phyloP scores from a whole-genome alignment of 2,329 filamentous ascomycete species.

The Pestalotiopsis sp. region DNA sequence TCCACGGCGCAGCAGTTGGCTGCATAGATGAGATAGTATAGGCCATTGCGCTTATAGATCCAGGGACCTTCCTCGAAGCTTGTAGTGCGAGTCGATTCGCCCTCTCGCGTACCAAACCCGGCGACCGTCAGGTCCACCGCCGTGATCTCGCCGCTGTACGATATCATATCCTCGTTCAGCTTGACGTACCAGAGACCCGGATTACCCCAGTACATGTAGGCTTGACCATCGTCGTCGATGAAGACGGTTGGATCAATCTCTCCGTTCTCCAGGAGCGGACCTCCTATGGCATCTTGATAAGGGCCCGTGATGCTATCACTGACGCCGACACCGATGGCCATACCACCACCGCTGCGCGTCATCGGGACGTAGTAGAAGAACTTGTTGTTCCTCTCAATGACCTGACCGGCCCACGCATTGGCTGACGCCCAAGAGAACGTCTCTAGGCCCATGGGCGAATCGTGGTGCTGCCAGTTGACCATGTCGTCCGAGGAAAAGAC shows the following conservation, averaged over 20 bases:
- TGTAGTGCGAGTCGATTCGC: constrained; percentile 21
- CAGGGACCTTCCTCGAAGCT: constrained; percentile 34
- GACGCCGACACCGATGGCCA: constrained; percentile 37
- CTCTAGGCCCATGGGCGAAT: constrained; percentile 25
- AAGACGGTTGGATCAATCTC: constrained; percentile 43
- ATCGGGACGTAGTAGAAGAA: constrained; percentile 38
- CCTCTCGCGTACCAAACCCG: constrained; percentile 20
- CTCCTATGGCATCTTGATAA: constrained; percentile 36
- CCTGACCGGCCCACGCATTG: constrained; percentile 39
- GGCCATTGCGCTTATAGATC: constrained; percentile 32
- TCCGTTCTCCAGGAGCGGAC: constrained; percentile 36
- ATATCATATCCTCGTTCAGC: constrained; percentile 43
- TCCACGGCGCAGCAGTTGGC: constrained; percentile 33
- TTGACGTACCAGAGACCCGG: constrained; percentile 40
- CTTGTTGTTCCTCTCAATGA: constrained; percentile 33
- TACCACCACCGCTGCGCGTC: constrained; percentile 21
- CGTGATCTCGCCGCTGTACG: constrained; percentile 30
- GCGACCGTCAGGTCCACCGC: constrained; percentile 22
- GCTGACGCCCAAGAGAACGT: constrained; percentile 36
- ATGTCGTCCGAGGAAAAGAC: constrained; percentile 37
- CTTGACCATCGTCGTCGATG: constrained; percentile 45
- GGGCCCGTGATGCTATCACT: constrained; percentile 38
- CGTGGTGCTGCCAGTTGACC: constrained; percentile 37
- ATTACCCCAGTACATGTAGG: constrained; percentile 45
- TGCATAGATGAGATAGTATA: constrained; percentile 34